Conservation (phyloP, 768 basidiomycete genomes). For the Termitomyces sp. region DNA sequence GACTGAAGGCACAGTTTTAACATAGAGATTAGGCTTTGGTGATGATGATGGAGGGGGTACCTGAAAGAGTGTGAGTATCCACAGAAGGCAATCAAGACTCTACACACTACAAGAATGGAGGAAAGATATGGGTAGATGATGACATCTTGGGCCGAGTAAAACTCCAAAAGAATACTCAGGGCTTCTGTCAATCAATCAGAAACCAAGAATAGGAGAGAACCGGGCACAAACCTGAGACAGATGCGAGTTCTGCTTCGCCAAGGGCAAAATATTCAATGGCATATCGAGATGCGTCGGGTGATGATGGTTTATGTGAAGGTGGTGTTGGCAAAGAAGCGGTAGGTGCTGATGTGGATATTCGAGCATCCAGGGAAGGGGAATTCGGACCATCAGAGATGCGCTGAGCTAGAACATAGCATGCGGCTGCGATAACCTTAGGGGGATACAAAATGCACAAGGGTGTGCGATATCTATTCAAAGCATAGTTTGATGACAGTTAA, state of each 20-base stretch:
- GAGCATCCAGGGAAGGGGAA: conserved; percentile 66
- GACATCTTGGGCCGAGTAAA: conserved; percentile 61
- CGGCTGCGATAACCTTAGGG: conserved; percentile 66
- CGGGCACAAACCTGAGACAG: conserved; percentile 48
- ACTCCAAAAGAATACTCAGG: conserved; percentile 62
- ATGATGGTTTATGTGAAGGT: conserved; percentile 68
- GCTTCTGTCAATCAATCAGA: conserved; percentile 41
- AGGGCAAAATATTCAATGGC: conserved; percentile 65
- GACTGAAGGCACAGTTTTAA: conserved; percentile 3
- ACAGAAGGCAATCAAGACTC: background rate
- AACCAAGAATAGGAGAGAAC: conserved; percentile 7
- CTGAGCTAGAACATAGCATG: conserved; percentile 76
- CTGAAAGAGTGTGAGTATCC: conserved; percentile 21
- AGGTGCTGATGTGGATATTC: conserved; percentile 65
- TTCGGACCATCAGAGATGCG: conserved; percentile 67
- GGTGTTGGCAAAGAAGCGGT: conserved; percentile 77
- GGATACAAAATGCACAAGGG: conserved; percentile 70
- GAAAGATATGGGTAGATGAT: conserved; percentile 43
- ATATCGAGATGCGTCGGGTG: conserved; percentile 64
- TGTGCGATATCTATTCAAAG: conserved; percentile 59
- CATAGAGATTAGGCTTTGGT: conserved; percentile 18
- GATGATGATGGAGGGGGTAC: conserved; percentile 41
- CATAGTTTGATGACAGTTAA: conserved; percentile 7
- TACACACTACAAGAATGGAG: conserved; percentile 45
- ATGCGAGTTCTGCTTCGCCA: conserved; percentile 48